Base-by-base conservation (phyloP, 75 land plant genomes). In the Pinus tabuliformis region DNA sequence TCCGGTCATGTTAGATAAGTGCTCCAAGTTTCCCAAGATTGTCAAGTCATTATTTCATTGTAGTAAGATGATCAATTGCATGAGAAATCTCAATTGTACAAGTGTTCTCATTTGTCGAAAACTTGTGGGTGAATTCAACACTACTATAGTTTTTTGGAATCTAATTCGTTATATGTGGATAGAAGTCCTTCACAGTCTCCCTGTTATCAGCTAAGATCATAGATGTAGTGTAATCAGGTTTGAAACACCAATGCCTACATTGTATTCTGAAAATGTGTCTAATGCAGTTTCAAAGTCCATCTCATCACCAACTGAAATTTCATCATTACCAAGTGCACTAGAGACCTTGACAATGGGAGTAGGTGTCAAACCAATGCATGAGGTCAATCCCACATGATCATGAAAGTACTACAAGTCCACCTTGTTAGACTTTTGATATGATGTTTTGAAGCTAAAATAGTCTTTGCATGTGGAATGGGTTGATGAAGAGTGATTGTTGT, bases 351-450 rank as follows among this genome's bases (percentile, higher is more conserved):
- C 81, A 17, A 76, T 42, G 2, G 98, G 98, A 37, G 83, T 58
- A 9, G 90, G 85, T 42, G 82, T 89, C 87, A 93, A 76, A 26
- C 86, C 88, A 71, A 84, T 81, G 59, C 83, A 80, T 28, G 88
- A 70, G 21, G 86, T 83, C 57, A 91, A 61, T 36, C 86, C 79
- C 36, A 89, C 91, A 80, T 89, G 83, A 28, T 93, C 87, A 76
- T 95, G 98, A 71, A 85, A 83, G 73, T 95, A 95, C 72, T 93
- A 91, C 76, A 93, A 79, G 79, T 95, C 96, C 70, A 91, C 42
- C 98, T 93, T 93, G 85, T 93, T 89, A 75, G 91, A 93, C 76
- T 93, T 93, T 56, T 86, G 86, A 74, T 93, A 93, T 11, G 95
- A 93, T 42, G 87, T 83, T 49, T 83, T 93, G 81, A 93, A 91